These are phyloP conservation scores for Termitomyces sp. DNA, from an alignment of 1,284 basidiomycete species.

Conservation along the genomic window DNA sequence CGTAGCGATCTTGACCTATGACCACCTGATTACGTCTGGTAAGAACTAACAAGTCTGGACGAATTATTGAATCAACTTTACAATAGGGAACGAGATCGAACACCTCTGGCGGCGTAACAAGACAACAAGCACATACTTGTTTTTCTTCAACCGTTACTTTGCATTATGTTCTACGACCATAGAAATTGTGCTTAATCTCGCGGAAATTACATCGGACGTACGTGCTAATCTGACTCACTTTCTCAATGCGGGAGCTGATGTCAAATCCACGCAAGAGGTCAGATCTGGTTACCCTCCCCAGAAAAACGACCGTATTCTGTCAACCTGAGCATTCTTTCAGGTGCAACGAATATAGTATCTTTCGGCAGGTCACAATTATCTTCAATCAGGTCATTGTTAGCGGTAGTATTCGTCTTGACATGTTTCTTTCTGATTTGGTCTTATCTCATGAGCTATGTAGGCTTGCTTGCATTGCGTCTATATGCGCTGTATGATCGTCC, in stretches of 20 bases:
- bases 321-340: neutral
- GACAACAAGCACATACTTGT: neutral
- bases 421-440: neutral
- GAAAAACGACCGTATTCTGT: neutral
- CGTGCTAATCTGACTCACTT: neutral
- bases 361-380: neutral
- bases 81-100: neutral
- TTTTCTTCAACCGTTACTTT: constrained; percentile 3
- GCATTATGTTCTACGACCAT: neutral
- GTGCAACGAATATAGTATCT: neutral
- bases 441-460: neutral
- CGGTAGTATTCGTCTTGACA: neutral
- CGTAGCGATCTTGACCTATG: neutral
- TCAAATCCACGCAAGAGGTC: neutral
- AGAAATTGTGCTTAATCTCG: neutral
- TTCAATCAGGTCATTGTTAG: neutral
- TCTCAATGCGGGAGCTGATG: neutral
- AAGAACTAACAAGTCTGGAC: too few species aligned
- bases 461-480: neutral
- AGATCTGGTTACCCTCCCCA: neutral
- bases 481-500: neutral
- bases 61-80: neutral
- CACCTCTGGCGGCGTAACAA: neutral
- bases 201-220: neutral
- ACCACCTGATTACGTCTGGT: neutral